Evolutionary conservation across 805 yeast species (phyloP).

Genomic region (Diddensiella santjacobensis): DNA sequence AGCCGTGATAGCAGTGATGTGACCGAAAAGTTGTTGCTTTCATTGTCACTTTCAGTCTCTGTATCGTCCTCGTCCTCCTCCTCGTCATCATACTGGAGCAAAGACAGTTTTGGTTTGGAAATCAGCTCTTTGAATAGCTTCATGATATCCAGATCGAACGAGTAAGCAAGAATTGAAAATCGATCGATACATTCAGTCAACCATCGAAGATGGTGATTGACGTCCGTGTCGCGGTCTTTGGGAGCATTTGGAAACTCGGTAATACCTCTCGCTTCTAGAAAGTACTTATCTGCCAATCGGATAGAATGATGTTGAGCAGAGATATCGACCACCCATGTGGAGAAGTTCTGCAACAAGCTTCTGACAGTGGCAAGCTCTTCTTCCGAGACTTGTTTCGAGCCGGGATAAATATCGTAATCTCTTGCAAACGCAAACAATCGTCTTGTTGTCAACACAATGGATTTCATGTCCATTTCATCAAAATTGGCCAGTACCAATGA

Average conservation of each 20-base stretch:
- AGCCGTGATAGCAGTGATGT: conserved; percentile 20
- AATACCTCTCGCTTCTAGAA: conserved; percentile 32
- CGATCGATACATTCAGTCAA: conserved; percentile 38
- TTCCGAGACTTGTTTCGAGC: conserved; percentile 38
- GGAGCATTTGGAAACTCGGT: conserved; percentile 27
- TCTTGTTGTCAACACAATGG: conserved; percentile 47
- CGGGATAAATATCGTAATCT: conserved; percentile 49
- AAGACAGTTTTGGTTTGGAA: conserved; percentile 32
- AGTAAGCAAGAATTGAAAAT: conserved; percentile 48
- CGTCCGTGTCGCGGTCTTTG: conserved; percentile 18
- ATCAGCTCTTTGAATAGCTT: conserved; percentile 36
- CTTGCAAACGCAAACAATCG: conserved; percentile 56
- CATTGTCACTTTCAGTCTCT: no score
- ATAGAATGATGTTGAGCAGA: conserved; percentile 32
- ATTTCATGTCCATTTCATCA: conserved; percentile 30
- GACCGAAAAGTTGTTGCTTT: conserved; percentile 1
- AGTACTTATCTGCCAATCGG: conserved; percentile 32
- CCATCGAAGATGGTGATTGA: conserved; percentile 29
- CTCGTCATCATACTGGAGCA: conserved; percentile 30
- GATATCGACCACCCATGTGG: conserved; percentile 50
- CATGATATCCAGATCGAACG: conserved; percentile 62
- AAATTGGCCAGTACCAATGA: conserved; percentile 47
- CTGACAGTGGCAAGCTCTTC: conserved; percentile 51
- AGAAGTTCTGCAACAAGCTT: conserved; percentile 56
- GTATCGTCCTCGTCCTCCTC: conserved; percentile 37